Conservation (phyloP, 2,329 filamentous ascomycete species). For the Bipolaris oryzae region DNA sequence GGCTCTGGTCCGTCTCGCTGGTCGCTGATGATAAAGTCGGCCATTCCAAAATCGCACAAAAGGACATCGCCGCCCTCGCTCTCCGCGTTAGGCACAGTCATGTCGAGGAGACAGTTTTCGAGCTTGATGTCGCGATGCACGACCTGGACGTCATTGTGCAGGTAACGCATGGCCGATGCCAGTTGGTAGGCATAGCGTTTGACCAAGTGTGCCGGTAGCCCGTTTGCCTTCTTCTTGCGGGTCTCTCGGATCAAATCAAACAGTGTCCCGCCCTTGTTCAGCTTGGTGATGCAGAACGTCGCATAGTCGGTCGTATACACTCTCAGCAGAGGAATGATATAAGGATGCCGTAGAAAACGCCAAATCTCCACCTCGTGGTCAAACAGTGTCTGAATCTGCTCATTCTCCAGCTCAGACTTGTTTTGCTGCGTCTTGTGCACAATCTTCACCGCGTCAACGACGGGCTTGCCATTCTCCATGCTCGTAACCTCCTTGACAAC, state of each 20-base stretch:
- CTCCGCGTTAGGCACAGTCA: constrained; percentile 55
- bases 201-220: constrained; percentile 59
- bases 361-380: constrained; percentile 72
- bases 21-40: constrained; percentile 67
- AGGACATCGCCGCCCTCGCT: constrained; percentile 62
- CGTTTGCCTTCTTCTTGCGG: constrained; percentile 50
- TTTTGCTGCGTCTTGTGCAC: constrained; percentile 64
- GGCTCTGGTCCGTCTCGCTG: constrained; percentile 58
- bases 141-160: constrained; percentile 70
- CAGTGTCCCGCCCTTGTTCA: constrained; percentile 68
- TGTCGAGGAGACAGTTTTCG: constrained; percentile 70
- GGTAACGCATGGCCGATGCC: constrained; percentile 67
- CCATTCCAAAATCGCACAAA: constrained; percentile 72
- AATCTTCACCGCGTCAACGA: constrained; percentile 70
- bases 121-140: constrained; percentile 73
- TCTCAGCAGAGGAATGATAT: constrained; percentile 66
- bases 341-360: constrained; percentile 67
- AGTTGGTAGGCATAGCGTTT: constrained; percentile 68
- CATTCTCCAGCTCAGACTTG: constrained; percentile 66
- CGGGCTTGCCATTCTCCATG: constrained; percentile 60
- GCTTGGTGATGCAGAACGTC: constrained; percentile 71
- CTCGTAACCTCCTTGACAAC: constrained; percentile 70
- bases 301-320: constrained; percentile 71
- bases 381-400: constrained; percentile 69
- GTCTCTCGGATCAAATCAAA: constrained; percentile 66